phyloP scores from a whole-genome alignment of 352 stramenopile species.

The Phytophthora pistaciae region DNA sequence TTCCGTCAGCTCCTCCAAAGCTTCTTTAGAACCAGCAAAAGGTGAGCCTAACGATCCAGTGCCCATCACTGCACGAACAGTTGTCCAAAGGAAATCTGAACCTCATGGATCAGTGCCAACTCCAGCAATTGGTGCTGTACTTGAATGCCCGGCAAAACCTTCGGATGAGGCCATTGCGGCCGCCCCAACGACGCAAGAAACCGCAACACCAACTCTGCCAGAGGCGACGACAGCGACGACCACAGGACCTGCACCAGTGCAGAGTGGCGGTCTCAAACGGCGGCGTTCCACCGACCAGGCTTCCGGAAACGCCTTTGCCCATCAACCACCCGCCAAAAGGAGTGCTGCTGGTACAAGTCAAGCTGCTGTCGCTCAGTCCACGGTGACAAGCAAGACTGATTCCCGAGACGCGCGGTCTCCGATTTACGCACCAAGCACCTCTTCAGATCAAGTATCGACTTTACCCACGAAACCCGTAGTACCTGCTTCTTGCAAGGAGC shows the following conservation, averaged over 20 bases:
- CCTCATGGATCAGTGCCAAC: not conserved
- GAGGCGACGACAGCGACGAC: not conserved
- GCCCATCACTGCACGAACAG: not conserved
- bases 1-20: not conserved
- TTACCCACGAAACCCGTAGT: too few species aligned
- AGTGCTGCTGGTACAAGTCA: slow-evolving; percentile 2
- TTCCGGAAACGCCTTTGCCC: not conserved
- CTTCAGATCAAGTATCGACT: not conserved
- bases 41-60: not conserved
- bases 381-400: not conserved
- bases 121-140: not conserved
- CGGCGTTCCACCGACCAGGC: slow-evolving; percentile 3
- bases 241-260: not conserved
- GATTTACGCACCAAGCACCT: not conserved
- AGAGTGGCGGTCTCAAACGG: slow-evolving; percentile 23
- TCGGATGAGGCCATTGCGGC: not conserved
- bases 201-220: slow-evolving; percentile 3
- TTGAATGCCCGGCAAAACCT: not conserved
- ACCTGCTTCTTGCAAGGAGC: not conserved
- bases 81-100: not conserved
- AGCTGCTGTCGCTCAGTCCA: not conserved
- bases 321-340: slow-evolving; percentile 15
- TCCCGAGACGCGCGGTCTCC: not conserved
- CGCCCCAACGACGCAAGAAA: not conserved
- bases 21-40: not conserved